phyloP scores from a whole-genome alignment of 164 flowering plant genomes.

The Annona cherimola region DNA sequence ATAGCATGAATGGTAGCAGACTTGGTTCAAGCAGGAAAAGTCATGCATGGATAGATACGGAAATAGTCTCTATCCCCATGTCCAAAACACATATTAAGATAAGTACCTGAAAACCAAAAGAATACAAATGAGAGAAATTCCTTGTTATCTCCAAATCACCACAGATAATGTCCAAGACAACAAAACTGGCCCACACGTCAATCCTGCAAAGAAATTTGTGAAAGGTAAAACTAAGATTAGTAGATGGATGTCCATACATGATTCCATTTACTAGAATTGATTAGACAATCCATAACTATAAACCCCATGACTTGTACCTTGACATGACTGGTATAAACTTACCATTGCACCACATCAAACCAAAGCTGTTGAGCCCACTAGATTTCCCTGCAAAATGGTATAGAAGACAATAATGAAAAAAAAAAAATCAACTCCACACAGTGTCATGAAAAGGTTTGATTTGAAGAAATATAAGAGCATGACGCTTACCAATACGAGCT shows the following conservation, averaged over 20 bases:
- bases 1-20: neutral
- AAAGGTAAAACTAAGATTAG: neutral
- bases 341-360: slow-evolving; percentile 98
- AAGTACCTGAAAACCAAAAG: slow-evolving; percentile 84
- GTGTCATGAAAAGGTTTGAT: neutral
- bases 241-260: no score
- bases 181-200: slow-evolving; percentile 75
- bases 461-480: neutral
- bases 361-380: slow-evolving; percentile 86
- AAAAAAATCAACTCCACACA: no score
- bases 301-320: slow-evolving; percentile 4
- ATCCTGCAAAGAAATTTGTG: slow-evolving; percentile 37
- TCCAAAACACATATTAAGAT: neutral
- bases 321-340: slow-evolving; percentile 5
- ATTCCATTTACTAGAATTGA: neutral
- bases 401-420: slow-evolving; percentile 1
- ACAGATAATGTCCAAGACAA: slow-evolving; percentile 70
- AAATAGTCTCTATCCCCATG: no score
- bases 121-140: slow-evolving; percentile 58
- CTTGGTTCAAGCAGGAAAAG: neutral
- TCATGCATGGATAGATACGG: no score
- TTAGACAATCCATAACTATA: neutral
- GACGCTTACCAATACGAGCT: slow-evolving; percentile 68
- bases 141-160: slow-evolving; percentile 66
- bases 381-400: slow-evolving; percentile 52